Percentiles rank a stretch among this genome's conserved stretches.
Evolutionary conservation across 257 asterid species (phyloP).

Genomic region (Leptodermis oblonga): DNA sequence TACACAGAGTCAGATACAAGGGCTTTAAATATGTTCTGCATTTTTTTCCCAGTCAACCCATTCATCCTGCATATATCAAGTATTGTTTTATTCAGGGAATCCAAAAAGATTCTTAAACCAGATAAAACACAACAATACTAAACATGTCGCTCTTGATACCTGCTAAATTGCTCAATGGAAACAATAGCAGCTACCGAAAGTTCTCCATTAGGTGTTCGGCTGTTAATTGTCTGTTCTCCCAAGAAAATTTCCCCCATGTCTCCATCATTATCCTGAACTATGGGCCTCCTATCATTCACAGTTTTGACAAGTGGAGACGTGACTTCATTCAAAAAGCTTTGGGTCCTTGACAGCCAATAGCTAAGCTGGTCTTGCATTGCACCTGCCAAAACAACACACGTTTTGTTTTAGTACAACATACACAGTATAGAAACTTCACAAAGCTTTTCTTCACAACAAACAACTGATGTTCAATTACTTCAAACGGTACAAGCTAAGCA

Average conservation of each 20-base stretch:
- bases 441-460: background rate
- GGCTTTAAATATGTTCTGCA: conserved; percentile 86
- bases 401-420: background rate
- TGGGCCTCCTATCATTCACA: conserved; percentile 51
- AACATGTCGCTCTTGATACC: conserved; percentile 38
- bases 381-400: conserved; percentile 37
- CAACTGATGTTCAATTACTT: background rate
- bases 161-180: conserved; percentile 95
- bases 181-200: conserved; percentile 81
- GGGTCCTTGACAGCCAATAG: conserved; percentile 82
- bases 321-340: conserved; percentile 62
- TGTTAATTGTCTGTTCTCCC: conserved; percentile 68
- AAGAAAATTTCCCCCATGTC: conserved; percentile 60
- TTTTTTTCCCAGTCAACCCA: conserved; percentile 81
- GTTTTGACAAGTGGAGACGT: conserved; percentile 74
- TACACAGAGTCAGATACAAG: conserved; percentile 66
- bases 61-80: conserved; percentile 74
- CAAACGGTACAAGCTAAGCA: background rate
- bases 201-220: conserved; percentile 62
- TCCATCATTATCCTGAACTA: conserved; percentile 34
- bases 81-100: background rate
- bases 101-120: background rate
- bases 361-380: conserved; percentile 71
- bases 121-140: background rate
- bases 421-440: background rate